Evolutionary conservation across 257 asterid genomes (phyloP).

Genomic region (Solanum habrochaites): DNA sequence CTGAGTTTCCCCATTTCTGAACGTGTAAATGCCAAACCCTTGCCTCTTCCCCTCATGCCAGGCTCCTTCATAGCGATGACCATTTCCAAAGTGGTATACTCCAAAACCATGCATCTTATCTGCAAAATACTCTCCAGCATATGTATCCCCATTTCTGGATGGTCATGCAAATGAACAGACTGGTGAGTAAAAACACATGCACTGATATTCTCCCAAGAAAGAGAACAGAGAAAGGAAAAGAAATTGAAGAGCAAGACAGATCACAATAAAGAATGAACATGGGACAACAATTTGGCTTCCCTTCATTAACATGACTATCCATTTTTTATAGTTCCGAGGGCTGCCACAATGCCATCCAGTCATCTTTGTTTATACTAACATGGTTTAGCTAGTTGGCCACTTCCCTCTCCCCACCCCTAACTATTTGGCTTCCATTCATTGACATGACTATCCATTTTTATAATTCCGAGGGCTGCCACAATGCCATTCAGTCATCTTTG

Average conservation of each 20-base stretch:
- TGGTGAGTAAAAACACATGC: not conserved
- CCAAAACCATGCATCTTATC: conserved; percentile 83
- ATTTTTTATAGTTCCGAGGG: not conserved
- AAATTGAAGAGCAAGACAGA: not conserved
- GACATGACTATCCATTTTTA: not conserved
- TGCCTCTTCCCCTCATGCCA: conserved; percentile 88
- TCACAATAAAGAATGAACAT: not conserved
- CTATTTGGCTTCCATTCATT: not conserved
- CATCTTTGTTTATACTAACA: too few relatives aligned
- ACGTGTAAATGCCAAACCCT: conserved; percentile 62
- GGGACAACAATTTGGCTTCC: not conserved
- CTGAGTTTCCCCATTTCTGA: conserved; percentile 50
- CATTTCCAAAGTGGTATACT: conserved; percentile 54
- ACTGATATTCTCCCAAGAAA: not conserved
- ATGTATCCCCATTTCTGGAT: conserved; percentile 65
- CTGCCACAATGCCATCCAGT: too few relatives aligned
- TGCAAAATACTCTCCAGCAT: conserved; percentile 69
- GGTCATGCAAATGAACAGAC: not conserved
- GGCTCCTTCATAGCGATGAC: conserved; percentile 73
- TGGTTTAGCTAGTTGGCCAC: too few relatives aligned
- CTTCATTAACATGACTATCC: not conserved
- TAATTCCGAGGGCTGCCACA: not conserved
- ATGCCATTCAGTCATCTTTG: not conserved
- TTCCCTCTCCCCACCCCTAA: not conserved
- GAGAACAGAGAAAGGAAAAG: not conserved